phyloP scores from a whole-genome alignment of 352 stramenopile genomes.

The Globisporangium sylvaticum region DNA sequence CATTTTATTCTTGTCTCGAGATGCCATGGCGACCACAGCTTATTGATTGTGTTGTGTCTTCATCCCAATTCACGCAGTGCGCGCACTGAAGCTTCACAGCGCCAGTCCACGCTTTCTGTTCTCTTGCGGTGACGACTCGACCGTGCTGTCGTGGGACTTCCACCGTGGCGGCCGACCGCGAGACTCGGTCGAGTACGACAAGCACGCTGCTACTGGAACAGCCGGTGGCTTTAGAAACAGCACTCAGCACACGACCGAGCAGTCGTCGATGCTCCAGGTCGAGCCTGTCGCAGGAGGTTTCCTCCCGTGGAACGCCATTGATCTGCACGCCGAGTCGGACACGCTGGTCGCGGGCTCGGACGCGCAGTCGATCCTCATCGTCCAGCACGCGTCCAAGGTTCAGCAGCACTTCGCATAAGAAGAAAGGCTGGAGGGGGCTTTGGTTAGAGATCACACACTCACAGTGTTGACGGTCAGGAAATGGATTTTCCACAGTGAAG shows the following conservation, averaged over 20 bases:
- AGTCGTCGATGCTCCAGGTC: slow-evolving; percentile 29
- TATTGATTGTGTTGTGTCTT: no score
- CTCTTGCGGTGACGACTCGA: slow-evolving; percentile 55
- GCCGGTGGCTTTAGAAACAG: slow-evolving; percentile 9
- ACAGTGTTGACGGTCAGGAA: neutral
- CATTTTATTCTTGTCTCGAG: no score
- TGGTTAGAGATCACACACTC: neutral
- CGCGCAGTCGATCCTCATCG: slow-evolving; percentile 65
- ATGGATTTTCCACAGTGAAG: neutral
- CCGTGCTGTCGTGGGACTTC: slow-evolving; percentile 74
- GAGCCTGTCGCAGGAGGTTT: slow-evolving; percentile 33
- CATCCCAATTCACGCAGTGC: no score
- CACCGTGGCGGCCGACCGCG: slow-evolving; percentile 41
- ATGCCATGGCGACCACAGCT: no score
- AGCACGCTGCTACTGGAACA: slow-evolving; percentile 15
- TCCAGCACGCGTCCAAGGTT: slow-evolving; percentile 52
- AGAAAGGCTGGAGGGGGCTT: neutral
- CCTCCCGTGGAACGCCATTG: slow-evolving; percentile 62
- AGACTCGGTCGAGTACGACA: slow-evolving; percentile 63
- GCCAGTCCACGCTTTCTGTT: slow-evolving; percentile 63
- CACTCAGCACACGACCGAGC: neutral
- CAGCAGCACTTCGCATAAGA: slow-evolving; percentile 4
- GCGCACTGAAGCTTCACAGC: slow-evolving; percentile 62
- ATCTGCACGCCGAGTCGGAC: slow-evolving; percentile 68
- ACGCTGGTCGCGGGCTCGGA: slow-evolving; percentile 73